A percentile compares a stretch with the other conserved stretches of the same genome.
phyloP scores from a whole-genome alignment of 139 green algal genomes.

The Coelastrella sp. region DNA sequence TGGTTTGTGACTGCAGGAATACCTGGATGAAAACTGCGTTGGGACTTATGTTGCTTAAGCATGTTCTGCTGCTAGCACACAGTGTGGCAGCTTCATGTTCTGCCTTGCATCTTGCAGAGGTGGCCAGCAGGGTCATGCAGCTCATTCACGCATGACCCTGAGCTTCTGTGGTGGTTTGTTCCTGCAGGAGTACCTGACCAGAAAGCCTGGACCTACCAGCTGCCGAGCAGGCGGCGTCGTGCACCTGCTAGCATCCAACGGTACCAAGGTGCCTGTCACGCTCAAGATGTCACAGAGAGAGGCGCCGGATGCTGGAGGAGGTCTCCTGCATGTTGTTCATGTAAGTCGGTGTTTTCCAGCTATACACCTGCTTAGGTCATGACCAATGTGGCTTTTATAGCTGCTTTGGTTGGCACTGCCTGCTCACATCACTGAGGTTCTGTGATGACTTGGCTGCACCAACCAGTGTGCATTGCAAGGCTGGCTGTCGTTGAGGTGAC shows the following conservation, averaged over 20 bases:
- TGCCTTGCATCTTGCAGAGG: neutral
- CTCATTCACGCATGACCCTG: neutral
- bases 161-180: neutral
- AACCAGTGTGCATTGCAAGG: neutral
- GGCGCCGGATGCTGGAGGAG: neutral
- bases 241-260: slow-evolving; percentile 43
- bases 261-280: slow-evolving; percentile 49
- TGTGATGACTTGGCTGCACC: no score
- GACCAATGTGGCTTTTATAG: no score
- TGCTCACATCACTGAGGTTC: no score
- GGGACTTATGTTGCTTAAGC: no score
- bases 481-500: neutral
- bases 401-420: no score
- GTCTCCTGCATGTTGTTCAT: slow-evolving; percentile 45
- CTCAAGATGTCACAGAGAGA: slow-evolving; percentile 16
- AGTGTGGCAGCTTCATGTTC: no score
- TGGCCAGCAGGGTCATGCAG: neutral
- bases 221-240: slow-evolving; percentile 59
- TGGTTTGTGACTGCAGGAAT: no score
- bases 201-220: neutral
- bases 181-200: neutral
- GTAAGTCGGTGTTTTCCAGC: neutral
- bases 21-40: no score
- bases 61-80: no score
- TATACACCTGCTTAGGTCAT: no score